Evolutionary conservation across 768 basidiomycete genomes (phyloP).

Genomic region (Rhizopogon salebrosus): DNA sequence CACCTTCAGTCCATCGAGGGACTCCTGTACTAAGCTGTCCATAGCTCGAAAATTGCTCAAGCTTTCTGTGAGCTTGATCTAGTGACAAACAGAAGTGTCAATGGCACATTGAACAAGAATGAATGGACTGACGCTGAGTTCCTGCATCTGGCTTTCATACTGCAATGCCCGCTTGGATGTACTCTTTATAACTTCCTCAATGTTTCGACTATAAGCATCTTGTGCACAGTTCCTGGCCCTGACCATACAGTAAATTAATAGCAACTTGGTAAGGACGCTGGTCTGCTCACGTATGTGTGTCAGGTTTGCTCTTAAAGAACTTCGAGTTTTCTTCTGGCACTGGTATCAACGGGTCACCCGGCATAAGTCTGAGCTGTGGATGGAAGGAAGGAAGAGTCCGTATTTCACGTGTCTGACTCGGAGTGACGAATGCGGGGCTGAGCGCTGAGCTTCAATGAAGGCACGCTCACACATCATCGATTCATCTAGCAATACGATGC

Average conservation of each 20-base stretch:
- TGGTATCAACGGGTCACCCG: background rate
- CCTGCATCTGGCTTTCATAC: conserved; percentile 56
- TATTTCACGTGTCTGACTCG: background rate
- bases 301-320: background rate
- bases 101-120: background rate
- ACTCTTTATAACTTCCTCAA: conserved; percentile 43
- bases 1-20: conserved; percentile 57
- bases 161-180: conserved; percentile 42
- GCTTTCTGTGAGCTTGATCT: conserved; percentile 66
- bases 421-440: too few relatives aligned
- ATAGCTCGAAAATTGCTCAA: conserved; percentile 73
- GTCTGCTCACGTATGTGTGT: conserved; percentile 12
- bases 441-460: too few relatives aligned
- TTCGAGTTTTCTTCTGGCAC: background rate
- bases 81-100: background rate
- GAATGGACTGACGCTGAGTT: conserved; percentile 42
- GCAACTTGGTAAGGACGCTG: background rate
- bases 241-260: background rate
- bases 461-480: background rate
- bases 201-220: conserved; percentile 4
- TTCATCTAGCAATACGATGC: conserved; percentile 13
- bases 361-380: conserved; percentile 1
- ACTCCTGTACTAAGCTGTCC: conserved; percentile 63
- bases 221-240: conserved; percentile 6
- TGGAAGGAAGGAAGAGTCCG: background rate